Evolutionary conservation across 148 eudicot species (phyloP).

Genomic region (Chenopodium formosanum): DNA sequence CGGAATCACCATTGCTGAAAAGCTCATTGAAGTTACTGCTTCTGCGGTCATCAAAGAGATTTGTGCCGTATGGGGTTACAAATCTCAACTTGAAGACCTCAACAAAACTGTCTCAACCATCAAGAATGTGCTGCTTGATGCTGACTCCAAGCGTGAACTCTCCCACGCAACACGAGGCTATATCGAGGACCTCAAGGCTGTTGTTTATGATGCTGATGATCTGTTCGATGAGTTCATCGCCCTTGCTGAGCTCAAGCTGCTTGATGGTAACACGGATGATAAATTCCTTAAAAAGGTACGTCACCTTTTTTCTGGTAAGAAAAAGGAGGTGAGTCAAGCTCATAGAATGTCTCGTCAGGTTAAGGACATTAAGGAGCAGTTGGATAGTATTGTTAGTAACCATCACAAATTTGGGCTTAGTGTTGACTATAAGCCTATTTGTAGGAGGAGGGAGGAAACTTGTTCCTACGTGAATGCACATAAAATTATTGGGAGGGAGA

Average conservation of each 20-base stretch:
- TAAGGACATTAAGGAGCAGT: neutral
- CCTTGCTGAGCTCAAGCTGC: neutral
- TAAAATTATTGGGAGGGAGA: neutral
- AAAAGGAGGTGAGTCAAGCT: too few relatives aligned
- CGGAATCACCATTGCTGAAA: slow-evolving; percentile 6
- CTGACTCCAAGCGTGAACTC: slow-evolving; percentile 4
- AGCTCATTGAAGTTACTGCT: neutral
- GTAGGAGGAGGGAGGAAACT: neutral
- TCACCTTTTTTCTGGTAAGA: too few relatives aligned
- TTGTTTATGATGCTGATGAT: slow-evolving; percentile 7
- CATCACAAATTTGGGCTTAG: neutral
- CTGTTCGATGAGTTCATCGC: slow-evolving; percentile 21
- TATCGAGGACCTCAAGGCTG: neutral
- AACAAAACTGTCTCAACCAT: slow-evolving; percentile 1
- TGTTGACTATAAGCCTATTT: neutral
- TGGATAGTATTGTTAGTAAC: neutral
- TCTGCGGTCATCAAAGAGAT: neutral
- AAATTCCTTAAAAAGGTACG: neutral
- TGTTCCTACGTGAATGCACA: neutral
- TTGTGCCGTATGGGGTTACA: neutral
- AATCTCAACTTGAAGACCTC: slow-evolving; percentile 17
- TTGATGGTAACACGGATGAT: neutral
- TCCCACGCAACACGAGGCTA: neutral
- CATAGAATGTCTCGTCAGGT: too few relatives aligned
- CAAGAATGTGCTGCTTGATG: slow-evolving; percentile 9